Percentiles rank a stretch among this genome's conserved stretches.
These are phyloP conservation scores for Ceratobasidium sp. DNA, from an alignment of 1,284 basidiomycete genomes.

Conservation along the genomic window DNA sequence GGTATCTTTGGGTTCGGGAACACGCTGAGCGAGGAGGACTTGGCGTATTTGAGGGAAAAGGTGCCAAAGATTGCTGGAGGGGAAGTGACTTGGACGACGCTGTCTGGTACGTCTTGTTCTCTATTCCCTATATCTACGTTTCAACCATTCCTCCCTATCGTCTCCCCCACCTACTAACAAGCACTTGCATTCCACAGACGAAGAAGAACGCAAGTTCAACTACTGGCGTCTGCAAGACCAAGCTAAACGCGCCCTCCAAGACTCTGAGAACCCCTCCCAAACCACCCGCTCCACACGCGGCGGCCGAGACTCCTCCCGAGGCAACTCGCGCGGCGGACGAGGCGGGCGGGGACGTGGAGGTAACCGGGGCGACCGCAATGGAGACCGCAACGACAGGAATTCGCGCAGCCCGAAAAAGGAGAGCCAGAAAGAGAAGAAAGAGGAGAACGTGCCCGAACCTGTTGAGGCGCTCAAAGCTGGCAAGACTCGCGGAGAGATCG, in stretches of 20 bases:
- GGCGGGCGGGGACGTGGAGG: constrained; percentile 63
- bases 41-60: constrained; percentile 71
- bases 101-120: constrained; percentile 65
- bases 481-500: constrained; percentile 42
- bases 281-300: constrained; percentile 61
- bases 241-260: constrained; percentile 63
- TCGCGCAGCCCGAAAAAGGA: constrained; percentile 42
- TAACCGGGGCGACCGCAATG: constrained; percentile 57
- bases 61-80: constrained; percentile 73
- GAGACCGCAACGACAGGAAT: constrained; percentile 46
- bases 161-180: constrained; percentile 4
- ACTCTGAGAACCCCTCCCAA: constrained; percentile 54
- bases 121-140: constrained; percentile 29
- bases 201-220: constrained; percentile 76
- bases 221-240: constrained; percentile 77
- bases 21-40: constrained; percentile 74
- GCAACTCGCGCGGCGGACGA: constrained; percentile 57
- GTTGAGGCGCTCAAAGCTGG: constrained; percentile 42
- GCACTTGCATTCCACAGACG: constrained; percentile 59
- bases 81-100: constrained; percentile 71
- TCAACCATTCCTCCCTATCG: too few relatives aligned
- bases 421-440: constrained; percentile 51
- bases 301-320: constrained; percentile 48
- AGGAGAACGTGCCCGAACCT: constrained; percentile 20
- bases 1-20: constrained; percentile 67